These are phyloP conservation scores for Gossypium gossypioides DNA, from an alignment of 441 rosid genomes.

Conservation along the genomic window DNA sequence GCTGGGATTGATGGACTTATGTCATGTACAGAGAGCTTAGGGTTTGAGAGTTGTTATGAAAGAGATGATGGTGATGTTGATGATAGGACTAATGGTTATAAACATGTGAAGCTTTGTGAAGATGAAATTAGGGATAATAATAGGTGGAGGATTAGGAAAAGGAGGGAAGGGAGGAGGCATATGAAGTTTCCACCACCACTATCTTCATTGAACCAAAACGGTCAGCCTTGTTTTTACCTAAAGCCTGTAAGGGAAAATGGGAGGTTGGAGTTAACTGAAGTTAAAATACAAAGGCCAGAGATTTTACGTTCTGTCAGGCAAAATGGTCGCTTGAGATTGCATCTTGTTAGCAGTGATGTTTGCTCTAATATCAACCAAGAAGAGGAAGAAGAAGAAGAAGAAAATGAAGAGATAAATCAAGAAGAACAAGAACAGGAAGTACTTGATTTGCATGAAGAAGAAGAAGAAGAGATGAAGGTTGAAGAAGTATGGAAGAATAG, in stretches of 20 bases:
- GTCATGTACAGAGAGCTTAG: constrained; percentile 79
- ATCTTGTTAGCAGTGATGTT: constrained; percentile 26
- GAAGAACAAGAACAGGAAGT: constrained; percentile 2
- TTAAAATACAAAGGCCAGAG: constrained; percentile 50
- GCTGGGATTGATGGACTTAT: constrained; percentile 45
- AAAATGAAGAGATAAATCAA: constrained; percentile 12
- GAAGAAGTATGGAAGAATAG: constrained; percentile 20
- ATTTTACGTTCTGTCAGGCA: constrained; percentile 41
- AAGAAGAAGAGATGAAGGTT: constrained; percentile 7
- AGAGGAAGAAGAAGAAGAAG: constrained; percentile 15
- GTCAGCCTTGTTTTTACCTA: constrained; percentile 52
- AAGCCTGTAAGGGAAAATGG: constrained; percentile 58
- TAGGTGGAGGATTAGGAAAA: constrained; percentile 14
- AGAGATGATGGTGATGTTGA: constrained; percentile 26
- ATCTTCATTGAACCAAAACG: constrained; percentile 48
- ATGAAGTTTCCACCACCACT: constrained; percentile 48
- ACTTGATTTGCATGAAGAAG: not conserved
- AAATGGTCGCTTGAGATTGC: constrained; percentile 60
- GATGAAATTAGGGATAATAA: not conserved
- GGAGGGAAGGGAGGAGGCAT: constrained; percentile 19
- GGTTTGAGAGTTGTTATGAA: constrained; percentile 73
- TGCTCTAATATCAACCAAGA: not conserved
- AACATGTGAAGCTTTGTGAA: not conserved
- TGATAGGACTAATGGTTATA: not conserved
- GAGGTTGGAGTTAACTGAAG: constrained; percentile 52